These are phyloP conservation scores for Entonaema liquescens DNA, from an alignment of 495 filamentous ascomycete species.

Conservation along the genomic window DNA sequence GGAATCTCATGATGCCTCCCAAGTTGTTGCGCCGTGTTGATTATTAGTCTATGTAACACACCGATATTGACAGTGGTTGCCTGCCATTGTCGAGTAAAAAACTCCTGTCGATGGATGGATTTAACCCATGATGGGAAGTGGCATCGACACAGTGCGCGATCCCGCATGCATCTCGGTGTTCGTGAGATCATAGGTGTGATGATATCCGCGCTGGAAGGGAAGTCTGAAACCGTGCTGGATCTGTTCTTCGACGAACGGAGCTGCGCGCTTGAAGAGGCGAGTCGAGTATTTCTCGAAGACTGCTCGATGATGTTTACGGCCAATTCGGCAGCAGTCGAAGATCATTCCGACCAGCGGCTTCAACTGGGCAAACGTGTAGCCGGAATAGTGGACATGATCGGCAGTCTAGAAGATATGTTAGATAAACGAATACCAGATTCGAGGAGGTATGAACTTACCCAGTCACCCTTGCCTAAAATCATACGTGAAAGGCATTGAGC, in stretches of 20 bases:
- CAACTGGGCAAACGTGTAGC: conserved; percentile 87
- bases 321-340: conserved; percentile 85
- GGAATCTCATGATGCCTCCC: background rate
- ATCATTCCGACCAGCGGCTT: conserved; percentile 78
- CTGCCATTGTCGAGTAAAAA: background rate
- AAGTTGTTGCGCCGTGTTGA: background rate
- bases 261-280: conserved; percentile 80
- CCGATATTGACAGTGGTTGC: background rate
- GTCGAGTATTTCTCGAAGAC: conserved; percentile 93
- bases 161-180: conserved; percentile 7
- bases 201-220: conserved; percentile 37
- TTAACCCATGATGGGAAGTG: conserved; percentile 49
- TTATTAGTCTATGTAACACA: background rate
- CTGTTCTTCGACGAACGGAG: conserved; percentile 79
- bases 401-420: conserved; percentile 63
- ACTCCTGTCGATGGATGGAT: background rate
- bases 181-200: background rate
- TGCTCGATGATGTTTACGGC: conserved; percentile 79
- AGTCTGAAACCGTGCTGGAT: conserved; percentile 65
- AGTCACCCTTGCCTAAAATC: conserved; percentile 87
- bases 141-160: conserved; percentile 41
- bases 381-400: conserved; percentile 88
- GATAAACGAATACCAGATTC: conserved; percentile 32
- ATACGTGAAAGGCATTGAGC: conserved; percentile 92
- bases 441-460: conserved; percentile 69